Base-by-base conservation (phyloP, 164 flowering plant genomes). In the Brasenia schreberi region DNA sequence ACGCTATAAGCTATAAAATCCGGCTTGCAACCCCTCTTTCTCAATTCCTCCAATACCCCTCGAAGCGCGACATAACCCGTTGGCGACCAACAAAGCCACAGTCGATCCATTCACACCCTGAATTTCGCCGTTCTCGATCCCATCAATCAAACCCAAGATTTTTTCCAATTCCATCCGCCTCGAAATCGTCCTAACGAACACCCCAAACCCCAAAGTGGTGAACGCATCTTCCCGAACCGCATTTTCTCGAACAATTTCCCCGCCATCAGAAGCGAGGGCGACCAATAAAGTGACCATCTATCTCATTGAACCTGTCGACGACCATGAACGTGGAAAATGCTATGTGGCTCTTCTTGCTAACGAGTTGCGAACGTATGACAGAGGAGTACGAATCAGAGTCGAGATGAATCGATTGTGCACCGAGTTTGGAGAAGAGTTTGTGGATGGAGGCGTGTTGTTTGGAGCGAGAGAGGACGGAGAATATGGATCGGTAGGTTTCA, bases 1-100 rank as follows among this genome's bases (percentile, higher is more conserved):
- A 85, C 64, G 68, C 95, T 79, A 69, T 90, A 93, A 0, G 98
- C 94, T 76, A 93, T 85, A 73, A 94, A 94, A 82, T 94, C 98
- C 12, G 98, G 98, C 64, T 94, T 94, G 33, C 82, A 91, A 2
- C 65, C 84, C 69, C 96, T 81, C 27, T 23, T 77, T 66, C 97
- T 84, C 69, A 94, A 72, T 76, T 83, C 92, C 62, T 82, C 95
- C 81, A 91, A 70, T 4, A 73, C 76, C 68, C 69, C 85, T 78
- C 0, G 77, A 70, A 17, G 68, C 83, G 42, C 68, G 73, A 72
- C 96, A 91, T 45, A 90, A 79, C 64, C 95, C 95, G 62, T 91
- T 87, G 71, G 83, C 79, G 14, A 94, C 75, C 80, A 92, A 76
- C 64, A 85, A 66, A 4, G 96, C 97, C 17, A 86, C 58, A 60